Conservation (phyloP, 805 yeast species). For the Ogataea thermomethanolica region DNA sequence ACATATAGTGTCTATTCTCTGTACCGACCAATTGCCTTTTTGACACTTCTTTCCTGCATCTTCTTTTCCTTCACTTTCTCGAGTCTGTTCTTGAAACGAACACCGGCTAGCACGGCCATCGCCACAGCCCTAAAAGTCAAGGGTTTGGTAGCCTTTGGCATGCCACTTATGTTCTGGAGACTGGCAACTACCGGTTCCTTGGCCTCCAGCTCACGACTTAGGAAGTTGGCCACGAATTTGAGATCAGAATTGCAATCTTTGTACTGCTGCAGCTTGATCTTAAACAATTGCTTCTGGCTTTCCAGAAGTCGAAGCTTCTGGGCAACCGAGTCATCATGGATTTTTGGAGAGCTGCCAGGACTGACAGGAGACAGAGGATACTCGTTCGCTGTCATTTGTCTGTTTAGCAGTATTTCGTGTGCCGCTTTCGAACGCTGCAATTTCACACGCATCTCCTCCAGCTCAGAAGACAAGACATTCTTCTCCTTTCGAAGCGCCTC, state of each 20-base stretch:
- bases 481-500: conserved; percentile 27
- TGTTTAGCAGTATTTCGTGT: conserved; percentile 14
- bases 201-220: conserved; percentile 28
- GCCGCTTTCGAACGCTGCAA: conserved; percentile 21
- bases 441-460: conserved; percentile 25
- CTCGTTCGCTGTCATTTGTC: conserved; percentile 9
- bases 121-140: conserved; percentile 29
- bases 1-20: conserved; percentile 11
- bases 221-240: conserved; percentile 33
- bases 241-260: conserved; percentile 35
- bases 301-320: conserved; percentile 27
- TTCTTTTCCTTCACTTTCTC: conserved; percentile 20
- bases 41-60: conserved; percentile 16
- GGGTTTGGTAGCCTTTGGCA: conserved; percentile 21
- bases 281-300: conserved; percentile 43
- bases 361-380: conserved; percentile 27
- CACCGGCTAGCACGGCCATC: conserved; percentile 36
- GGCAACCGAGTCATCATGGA: background rate
- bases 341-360: conserved; percentile 13
- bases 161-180: conserved; percentile 2
- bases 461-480: conserved; percentile 25
- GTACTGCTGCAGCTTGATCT: conserved; percentile 45
- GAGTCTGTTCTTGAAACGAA: conserved; percentile 35
- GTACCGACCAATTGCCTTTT: conserved; percentile 17
- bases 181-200: conserved; percentile 20